Base-by-base conservation (phyloP, 169 alveolate species). In the Plasmodium relictum region DNA sequence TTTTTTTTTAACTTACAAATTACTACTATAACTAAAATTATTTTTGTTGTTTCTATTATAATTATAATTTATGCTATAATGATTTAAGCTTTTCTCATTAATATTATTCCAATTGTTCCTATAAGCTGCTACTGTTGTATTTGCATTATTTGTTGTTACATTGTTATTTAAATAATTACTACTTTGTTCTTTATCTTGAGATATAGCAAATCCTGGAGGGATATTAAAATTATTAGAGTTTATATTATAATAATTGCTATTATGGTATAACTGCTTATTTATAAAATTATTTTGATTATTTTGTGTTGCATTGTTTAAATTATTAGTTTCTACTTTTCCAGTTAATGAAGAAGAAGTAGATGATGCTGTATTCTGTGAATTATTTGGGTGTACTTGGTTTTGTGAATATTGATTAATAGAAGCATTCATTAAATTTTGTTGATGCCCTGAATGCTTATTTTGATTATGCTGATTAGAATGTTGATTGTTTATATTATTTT, bases 141-240 rank as follows among this genome's bases (percentile, higher is more conserved):
- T 83, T 26, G 80, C 62, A 69, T 70, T 83, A 48, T 74, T 54
- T 20, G 91, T 68, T 2, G 73, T 54, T 5, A 83, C 85, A 45
- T 31, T 83, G 14, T 66, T 83, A 45, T 61, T 69, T 10, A 83
- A 50, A 44, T 83, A 83, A 20, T 22, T 70, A 41, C 24, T 59
- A 44, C 31, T 83, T 62, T 70, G 83, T 69, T 83, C 91, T 73
- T 83, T 83, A 10, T 83, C 91, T 45, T 83, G 91, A 31, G 91
- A 42, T 58, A 83, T 69, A 20, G 68, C 69, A 62, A 69, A 83
- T 22, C 91, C 91, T 24, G 91, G 83, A 9, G 91, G 85, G 2
- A 69, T 83, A 5, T 45, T 83, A 37, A 45, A 83, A 39, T 59
- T 83, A 39, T 70, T 70, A 24, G 91, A 83, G 54, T 83, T 83